These are phyloP conservation scores for Strigomonas oncopelti DNA, from an alignment of 208 protist species.

Conservation along the genomic window DNA sequence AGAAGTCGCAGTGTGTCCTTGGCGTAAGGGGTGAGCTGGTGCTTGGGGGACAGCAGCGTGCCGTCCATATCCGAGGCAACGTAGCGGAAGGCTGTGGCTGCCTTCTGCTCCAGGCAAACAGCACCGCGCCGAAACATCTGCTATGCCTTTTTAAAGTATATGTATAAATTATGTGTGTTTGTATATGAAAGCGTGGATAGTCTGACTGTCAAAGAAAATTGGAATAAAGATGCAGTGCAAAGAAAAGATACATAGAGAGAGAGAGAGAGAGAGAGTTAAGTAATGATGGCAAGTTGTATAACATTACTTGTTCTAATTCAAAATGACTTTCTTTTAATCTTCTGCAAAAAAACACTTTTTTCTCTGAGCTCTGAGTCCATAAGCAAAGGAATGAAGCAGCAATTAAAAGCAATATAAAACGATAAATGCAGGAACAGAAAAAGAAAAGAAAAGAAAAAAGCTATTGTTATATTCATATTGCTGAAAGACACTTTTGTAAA, in stretches of 20 bases:
- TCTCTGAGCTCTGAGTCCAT: too few relatives aligned
- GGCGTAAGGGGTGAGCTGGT: slow-evolving; percentile 37
- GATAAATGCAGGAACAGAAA: not conserved
- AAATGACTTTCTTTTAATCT: too few relatives aligned
- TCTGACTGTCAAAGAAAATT: not conserved
- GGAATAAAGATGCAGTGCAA: not conserved
- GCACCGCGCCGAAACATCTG: not conserved
- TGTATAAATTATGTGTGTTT: not conserved
- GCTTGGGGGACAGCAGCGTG: slow-evolving; percentile 41
- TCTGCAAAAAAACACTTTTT: too few relatives aligned
- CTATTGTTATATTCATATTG: not conserved
- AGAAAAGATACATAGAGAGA: too few relatives aligned
- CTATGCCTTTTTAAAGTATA: not conserved
- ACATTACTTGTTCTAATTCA: too few relatives aligned
- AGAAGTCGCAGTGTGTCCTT: slow-evolving; percentile 43
- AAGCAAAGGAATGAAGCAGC: too few relatives aligned
- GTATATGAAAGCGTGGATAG: not conserved
- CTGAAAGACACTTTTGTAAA: not conserved
- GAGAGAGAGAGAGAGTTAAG: too few relatives aligned
- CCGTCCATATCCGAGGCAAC: slow-evolving; percentile 64
- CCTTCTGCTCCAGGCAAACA: not conserved
- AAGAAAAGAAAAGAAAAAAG: not conserved
- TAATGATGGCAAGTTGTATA: too few relatives aligned
- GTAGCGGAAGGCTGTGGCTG: slow-evolving; percentile 19
- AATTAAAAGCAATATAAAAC: too few relatives aligned